Evolutionary conservation across 805 yeast species (phyloP).

Genomic region (Suhomyces pyralidae): DNA sequence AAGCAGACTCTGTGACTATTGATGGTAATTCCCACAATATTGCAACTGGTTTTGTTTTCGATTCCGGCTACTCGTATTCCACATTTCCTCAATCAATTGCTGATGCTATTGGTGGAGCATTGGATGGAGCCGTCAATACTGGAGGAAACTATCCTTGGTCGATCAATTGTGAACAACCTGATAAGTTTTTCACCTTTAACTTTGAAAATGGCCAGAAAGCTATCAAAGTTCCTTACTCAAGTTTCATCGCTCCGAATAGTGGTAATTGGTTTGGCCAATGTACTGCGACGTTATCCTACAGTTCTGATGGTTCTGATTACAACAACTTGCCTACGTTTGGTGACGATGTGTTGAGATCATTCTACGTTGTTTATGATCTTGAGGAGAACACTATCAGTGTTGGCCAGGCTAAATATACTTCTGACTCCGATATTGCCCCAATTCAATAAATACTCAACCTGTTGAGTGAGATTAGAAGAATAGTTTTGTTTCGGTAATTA

Average conservation of each 20-base stretch:
- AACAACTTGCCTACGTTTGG: constrained; percentile 36
- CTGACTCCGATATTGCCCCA: constrained; percentile 2
- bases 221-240: constrained; percentile 6
- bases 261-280: not conserved
- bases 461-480: too few species aligned
- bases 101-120: not conserved
- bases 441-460: constrained; percentile 10
- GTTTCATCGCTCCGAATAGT: constrained; percentile 1
- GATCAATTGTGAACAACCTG: constrained; percentile 5
- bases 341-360: constrained; percentile 49
- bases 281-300: not conserved
- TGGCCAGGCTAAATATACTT: constrained; percentile 43
- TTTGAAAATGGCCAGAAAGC: constrained; percentile 3
- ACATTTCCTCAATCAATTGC: not conserved
- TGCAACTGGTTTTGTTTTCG: not conserved
- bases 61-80: not conserved
- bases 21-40: not conserved
- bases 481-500: too few species aligned
- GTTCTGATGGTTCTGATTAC: not conserved
- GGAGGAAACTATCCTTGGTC: not conserved
- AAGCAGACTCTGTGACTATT: not conserved
- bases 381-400: constrained; percentile 42
- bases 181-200: constrained; percentile 3
- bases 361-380: constrained; percentile 55
- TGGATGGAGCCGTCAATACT: not conserved